A percentile compares a stretch with the other conserved stretches of the same genome.
phyloP scores from a whole-genome alignment of 345 rosid genomes.

The Brassica incana region DNA sequence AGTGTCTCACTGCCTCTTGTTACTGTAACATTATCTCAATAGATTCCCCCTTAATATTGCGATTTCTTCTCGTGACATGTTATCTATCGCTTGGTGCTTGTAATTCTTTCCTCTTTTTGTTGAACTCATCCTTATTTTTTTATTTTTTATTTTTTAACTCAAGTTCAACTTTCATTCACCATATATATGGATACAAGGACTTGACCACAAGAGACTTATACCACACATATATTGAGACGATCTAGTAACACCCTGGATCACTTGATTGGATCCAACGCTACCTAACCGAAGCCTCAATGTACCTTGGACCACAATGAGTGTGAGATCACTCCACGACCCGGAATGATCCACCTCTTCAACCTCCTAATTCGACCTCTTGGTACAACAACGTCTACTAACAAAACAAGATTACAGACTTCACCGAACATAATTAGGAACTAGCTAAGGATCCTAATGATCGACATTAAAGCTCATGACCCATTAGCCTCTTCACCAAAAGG shows the following conservation, averaged over 20 bases:
- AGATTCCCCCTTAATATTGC: background rate
- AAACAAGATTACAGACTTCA: background rate
- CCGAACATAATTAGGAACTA: background rate
- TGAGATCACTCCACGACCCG: background rate
- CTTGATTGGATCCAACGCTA: background rate
- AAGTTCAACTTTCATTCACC: too few relatives aligned
- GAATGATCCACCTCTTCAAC: background rate
- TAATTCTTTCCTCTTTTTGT: background rate
- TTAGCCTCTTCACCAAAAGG: background rate
- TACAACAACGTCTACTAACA: background rate
- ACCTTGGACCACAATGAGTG: background rate
- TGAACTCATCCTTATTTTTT: background rate
- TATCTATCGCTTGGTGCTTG: background rate
- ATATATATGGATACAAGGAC: too few relatives aligned
- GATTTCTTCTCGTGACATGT: background rate
- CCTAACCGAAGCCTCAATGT: background rate
- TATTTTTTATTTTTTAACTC: too few relatives aligned
- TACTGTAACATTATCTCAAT: background rate
- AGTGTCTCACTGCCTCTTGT: conserved; percentile 4
- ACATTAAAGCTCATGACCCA: background rate
- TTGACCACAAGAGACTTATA: background rate
- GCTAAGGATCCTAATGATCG: background rate
- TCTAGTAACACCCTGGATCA: background rate
- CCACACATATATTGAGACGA: background rate
- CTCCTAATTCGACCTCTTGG: background rate